Evolutionary conservation across 768 basidiomycete genomes (phyloP), one percentile per base, ranked within the genome.

Genomic region (Chiua virens): DNA sequence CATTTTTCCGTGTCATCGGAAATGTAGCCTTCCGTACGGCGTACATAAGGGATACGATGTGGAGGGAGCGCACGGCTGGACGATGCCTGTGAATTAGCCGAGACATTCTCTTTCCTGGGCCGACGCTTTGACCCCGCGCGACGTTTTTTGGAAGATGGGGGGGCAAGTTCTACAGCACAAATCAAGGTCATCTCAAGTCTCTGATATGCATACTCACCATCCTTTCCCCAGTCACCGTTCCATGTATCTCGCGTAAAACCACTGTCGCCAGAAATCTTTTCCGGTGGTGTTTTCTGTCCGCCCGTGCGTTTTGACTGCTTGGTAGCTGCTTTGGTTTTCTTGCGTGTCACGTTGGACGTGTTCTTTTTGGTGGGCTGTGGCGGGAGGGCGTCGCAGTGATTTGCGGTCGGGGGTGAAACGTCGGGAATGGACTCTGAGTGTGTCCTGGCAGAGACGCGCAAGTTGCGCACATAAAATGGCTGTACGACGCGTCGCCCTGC

Each of bases 11-110:
- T 8, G 8, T 46, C 49, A 0, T 57, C 51, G 6, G 59, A 47
- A 18, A 64, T 54, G 23, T 57, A 66, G 1, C 63, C 68, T 41
- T 71, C 61, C 15, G 57, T 59, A 8, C 61, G 63, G 15, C 65
- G 69, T 14, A 58, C 52, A 38, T 69, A 68, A 17, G 62, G 53
- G 28, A 61, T 41, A 3, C 37, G 51, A 36, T 67, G 64, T 4
- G 53, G 54, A 32, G 67, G 68, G 10, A 55, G 56, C 8, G 55
- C 50, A 25, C 42, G 59, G 3, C 28, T 23, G 25, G 45, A 54
- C 1, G 58, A 34, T n/a, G 60, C 54, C 8, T 40, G 47, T n/a
- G 1, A 50, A 45, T 0, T 7, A 4, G 42, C 50, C 0, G 38
- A 28, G 0, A 56, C 56, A 0, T 42, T 20, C 40, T 47, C 50